Evolutionary conservation across 305 asterid species (phyloP), one percentile per base, ranked within the genome.

Genomic region (Ajuga reptans): DNA sequence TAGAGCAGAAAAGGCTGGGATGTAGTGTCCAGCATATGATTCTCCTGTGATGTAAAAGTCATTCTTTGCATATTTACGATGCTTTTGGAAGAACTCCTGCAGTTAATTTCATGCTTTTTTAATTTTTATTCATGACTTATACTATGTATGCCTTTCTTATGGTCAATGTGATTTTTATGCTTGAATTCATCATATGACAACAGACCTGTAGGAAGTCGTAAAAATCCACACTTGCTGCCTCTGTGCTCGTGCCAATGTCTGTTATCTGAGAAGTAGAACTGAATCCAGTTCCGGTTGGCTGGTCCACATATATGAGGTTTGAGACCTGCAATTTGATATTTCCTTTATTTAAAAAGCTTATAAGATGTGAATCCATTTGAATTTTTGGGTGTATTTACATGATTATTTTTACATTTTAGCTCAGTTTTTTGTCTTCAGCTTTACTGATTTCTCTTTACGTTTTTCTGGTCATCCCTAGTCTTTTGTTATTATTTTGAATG

Each of bases 21-120:
- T 89, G 16, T 87, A 89, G 68, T 92, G 96, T n/a, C 98, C 98
- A 12, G 96, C 98, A 63, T 89, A 91, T 14, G 98, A 89, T 72
- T 92, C 96, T 69, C 98, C 98, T 5, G 92, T 89, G 10, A 89
- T 86, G 74, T 75, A 87, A 51, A 92, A 89, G 27, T 92, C 92
- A 14, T 87, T 92, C 29, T 82, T 82, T 17, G 58, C 73, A 66
- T 71, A 88, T 66, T 81, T 81, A n/a, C 94, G 94, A 50, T 91
- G 95, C 78, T 80, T 75, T 79, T 80, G 76, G 87, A 89, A 89
- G 57, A 89, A 91, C 58, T 85, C 92, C 97, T 91, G 45, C 27
- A 21, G 2, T 21, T 21, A 21, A 21, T 21, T 21, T 21, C 2
- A 21, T 21, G 1, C n/a, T n/a, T n/a, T n/a, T n/a, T n/a, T n/a